Conservation (phyloP, 1,284 basidiomycete species). For the Apiotrichum sp. region DNA sequence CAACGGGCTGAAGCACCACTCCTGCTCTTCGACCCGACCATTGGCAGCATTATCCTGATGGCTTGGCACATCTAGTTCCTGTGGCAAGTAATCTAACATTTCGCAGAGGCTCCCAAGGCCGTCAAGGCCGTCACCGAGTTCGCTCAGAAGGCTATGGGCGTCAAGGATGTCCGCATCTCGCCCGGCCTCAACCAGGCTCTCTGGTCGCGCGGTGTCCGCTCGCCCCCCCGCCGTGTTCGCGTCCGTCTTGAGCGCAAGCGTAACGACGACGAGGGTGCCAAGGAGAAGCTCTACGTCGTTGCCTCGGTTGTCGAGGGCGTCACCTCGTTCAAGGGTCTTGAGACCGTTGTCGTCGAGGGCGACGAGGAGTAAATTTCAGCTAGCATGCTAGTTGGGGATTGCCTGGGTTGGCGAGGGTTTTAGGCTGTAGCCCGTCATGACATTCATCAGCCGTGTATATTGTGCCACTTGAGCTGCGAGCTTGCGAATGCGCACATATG, state of each 20-base stretch:
- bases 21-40: not conserved
- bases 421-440: slow-evolving; percentile 25
- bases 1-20: not conserved
- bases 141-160: slow-evolving; percentile 89
- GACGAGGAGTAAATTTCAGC: slow-evolving; percentile 47
- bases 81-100: slow-evolving; percentile 9
- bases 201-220: slow-evolving; percentile 77
- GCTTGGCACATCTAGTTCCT: not conserved
- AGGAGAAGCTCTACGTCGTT: slow-evolving; percentile 94
- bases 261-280: slow-evolving; percentile 92
- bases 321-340: slow-evolving; percentile 77
- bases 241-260: slow-evolving; percentile 90
- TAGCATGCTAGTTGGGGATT: slow-evolving; percentile 2
- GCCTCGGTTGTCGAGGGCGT: slow-evolving; percentile 71
- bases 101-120: slow-evolving; percentile 67
- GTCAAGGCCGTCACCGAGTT: slow-evolving; percentile 87
- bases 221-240: slow-evolving; percentile 79
- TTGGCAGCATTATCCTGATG: not conserved
- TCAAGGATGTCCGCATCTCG: slow-evolving; percentile 82
- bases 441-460: slow-evolving; percentile 21
- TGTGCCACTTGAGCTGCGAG: not conserved
- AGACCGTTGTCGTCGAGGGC: slow-evolving; percentile 72
- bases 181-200: slow-evolving; percentile 89
- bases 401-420: slow-evolving; percentile 11
- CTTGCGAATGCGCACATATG: not conserved